phyloP scores from a whole-genome alignment of 805 yeast genomes.

The Monosporozyma solicola region DNA sequence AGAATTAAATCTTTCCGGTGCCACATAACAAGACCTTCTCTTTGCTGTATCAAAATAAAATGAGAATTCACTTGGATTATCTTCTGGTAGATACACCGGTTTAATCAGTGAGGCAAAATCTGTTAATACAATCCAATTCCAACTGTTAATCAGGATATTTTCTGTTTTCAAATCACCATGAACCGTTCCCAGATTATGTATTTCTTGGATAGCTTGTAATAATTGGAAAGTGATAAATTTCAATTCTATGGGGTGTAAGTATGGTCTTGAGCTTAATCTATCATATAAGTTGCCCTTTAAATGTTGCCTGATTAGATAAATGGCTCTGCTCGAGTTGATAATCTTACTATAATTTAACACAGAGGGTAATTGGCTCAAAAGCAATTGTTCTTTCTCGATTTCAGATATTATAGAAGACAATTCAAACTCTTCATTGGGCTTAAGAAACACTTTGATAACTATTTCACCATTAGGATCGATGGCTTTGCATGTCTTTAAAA shows the following conservation, averaged over 20 bases:
- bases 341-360: slow-evolving; percentile 64
- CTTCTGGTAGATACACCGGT: slow-evolving; percentile 81
- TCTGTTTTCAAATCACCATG: slow-evolving; percentile 95
- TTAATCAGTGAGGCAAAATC: slow-evolving; percentile 75
- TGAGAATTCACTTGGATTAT: slow-evolving; percentile 85
- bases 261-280: slow-evolving; percentile 78
- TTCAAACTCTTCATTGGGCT: slow-evolving; percentile 39
- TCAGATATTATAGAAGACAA: slow-evolving; percentile 23
- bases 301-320: slow-evolving; percentile 78
- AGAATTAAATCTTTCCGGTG: slow-evolving; percentile 76
- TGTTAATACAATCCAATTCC: slow-evolving; percentile 76
- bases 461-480: slow-evolving; percentile 62
- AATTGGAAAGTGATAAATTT: slow-evolving; percentile 79
- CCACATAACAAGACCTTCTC: slow-evolving; percentile 80
- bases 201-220: slow-evolving; percentile 47
- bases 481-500: slow-evolving; percentile 79
- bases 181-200: slow-evolving; percentile 52
- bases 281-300: slow-evolving; percentile 78
- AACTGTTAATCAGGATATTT: slow-evolving; percentile 74
- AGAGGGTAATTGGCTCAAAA: slow-evolving; percentile 46
- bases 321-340: slow-evolving; percentile 86
- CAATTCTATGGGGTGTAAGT: slow-evolving; percentile 71
- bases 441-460: slow-evolving; percentile 74
- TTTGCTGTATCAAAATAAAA: slow-evolving; percentile 89
- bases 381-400: slow-evolving; percentile 27